Conservation (phyloP, 2,329 filamentous ascomycete species). For the Juglanconis sp. region DNA sequence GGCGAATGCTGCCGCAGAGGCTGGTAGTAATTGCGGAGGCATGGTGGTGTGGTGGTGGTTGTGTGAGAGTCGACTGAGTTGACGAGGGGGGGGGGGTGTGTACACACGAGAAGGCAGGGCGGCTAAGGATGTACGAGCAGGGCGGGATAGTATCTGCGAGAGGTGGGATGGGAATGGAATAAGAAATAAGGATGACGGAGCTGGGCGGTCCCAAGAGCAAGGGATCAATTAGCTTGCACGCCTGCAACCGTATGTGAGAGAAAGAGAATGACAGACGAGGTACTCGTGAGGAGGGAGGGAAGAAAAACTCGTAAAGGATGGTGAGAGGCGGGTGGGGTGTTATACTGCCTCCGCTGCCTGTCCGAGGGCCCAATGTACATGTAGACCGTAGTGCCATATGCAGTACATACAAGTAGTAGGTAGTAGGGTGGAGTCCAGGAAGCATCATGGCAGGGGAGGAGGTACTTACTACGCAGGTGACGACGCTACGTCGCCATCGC, state of each 20-base stretch:
- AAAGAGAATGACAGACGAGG: slow-evolving; percentile 57
- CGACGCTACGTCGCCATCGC: slow-evolving; percentile 20
- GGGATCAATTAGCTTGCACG: slow-evolving; percentile 55
- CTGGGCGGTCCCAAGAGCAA: slow-evolving; percentile 52
- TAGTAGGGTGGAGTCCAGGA: slow-evolving; percentile 17
- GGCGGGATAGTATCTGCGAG: slow-evolving; percentile 35
- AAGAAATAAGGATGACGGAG: slow-evolving; percentile 43
- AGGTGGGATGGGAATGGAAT: slow-evolving; percentile 31
- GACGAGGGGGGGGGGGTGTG: slow-evolving; percentile 15
- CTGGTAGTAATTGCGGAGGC: slow-evolving; percentile 90
- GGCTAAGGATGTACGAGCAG: slow-evolving; percentile 14
- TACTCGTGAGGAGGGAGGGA: slow-evolving; percentile 53
- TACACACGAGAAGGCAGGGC: slow-evolving; percentile 16
- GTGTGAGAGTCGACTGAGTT: slow-evolving; percentile 8
- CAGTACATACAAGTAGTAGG: background rate
- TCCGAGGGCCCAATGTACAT: slow-evolving; percentile 15
- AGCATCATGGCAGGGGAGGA: slow-evolving; percentile 15
- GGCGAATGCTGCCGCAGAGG: slow-evolving; percentile 93
- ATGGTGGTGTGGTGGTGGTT: slow-evolving; percentile 44
- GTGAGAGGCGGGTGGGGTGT: slow-evolving; percentile 49
- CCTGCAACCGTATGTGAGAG: slow-evolving; percentile 57
- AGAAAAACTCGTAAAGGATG: slow-evolving; percentile 38
- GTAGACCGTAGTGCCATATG: slow-evolving; percentile 12
- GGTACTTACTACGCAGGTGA: background rate
- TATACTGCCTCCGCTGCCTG: slow-evolving; percentile 33